Evolutionary conservation across 2,329 filamentous ascomycete species (phyloP), one percentile per base, ranked within the genome.

Genomic region (Epichloe hybrida): DNA sequence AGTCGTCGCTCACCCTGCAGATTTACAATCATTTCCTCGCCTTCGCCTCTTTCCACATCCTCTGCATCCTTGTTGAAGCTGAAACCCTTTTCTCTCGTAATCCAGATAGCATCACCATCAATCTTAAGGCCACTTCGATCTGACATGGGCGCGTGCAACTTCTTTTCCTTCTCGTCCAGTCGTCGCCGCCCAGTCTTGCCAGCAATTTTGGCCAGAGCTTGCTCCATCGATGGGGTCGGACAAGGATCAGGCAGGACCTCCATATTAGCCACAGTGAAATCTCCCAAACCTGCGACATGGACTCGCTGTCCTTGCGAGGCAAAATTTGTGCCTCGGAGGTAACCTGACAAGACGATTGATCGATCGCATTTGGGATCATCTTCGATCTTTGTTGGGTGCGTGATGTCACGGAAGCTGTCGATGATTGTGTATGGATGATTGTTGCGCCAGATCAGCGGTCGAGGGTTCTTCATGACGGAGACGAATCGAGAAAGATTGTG

Each of bases 381-480:
- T 65, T 98, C 94, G 43, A 97, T 85, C 58, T 86, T 81, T 9
- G 88, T 94, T 0, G 94, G 93, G 37, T 95, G 88, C 0, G 93
- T 98, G 49, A 98, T 82, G 66, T 98, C 93, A 59, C 95, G 78
- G 68, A 97, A 95, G 56, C 90, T 88, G 70, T 98, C 93, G 52
- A 93, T 87, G 50, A 98, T 74, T 52, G 88, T 82, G 66, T 98
- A 98, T 4, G 91, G 90, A 72, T 98, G 93, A 1, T 88, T 86
- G 65, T 98, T 98, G 53, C 94, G 80, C 91, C 93, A 98, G 41
- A 98, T 76, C 34, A 98, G 74, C n/a, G 93, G 93, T 53, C 93
- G 79, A 4, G 94, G 91, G 64, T 95, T 98, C 75, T 98, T 98
- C 94, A 98, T 98, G 57, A 98, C 89, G 20, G 88, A 95, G 57